A percentile compares a stretch with the other conserved stretches of the same genome.
phyloP scores from a whole-genome alignment of 352 stramenopile genomes.

The Phytopythium kandeliae region DNA sequence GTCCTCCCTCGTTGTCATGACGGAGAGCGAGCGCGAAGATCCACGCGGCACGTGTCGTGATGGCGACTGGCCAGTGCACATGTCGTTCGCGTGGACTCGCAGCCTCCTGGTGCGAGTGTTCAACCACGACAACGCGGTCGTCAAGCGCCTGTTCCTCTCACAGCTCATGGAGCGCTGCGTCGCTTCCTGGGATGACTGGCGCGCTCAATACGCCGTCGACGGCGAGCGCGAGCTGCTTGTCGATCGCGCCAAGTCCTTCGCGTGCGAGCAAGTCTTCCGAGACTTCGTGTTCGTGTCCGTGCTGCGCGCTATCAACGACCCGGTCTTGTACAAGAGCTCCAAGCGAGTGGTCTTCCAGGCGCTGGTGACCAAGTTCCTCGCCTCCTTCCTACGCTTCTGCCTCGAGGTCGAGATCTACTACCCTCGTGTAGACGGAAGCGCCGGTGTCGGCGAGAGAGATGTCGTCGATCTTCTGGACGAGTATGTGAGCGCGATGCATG shows the following conservation, averaged over 20 bases:
- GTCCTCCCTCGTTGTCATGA: conserved; percentile 24
- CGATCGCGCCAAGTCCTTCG: conserved; percentile 27
- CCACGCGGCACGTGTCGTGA: not conserved
- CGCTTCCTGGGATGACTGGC: conserved; percentile 1
- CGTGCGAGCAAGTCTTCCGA: conserved; percentile 33
- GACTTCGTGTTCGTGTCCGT: conserved; percentile 49
- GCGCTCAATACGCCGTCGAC: not conserved
- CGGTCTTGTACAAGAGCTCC: conserved; percentile 70
- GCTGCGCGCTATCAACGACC: conserved; percentile 57
- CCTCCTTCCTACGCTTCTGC: conserved; percentile 29
- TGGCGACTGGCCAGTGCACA: conserved; percentile 35
- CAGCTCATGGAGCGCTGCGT: conserved; percentile 57
- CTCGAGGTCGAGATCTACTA: conserved; percentile 8
- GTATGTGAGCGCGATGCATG: conserved; percentile 27
- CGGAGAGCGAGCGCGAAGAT: not conserved
- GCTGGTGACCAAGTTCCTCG: conserved; percentile 28
- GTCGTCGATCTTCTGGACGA: conserved; percentile 13
- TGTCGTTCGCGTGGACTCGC: conserved; percentile 76
- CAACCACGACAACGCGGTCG: conserved; percentile 67
- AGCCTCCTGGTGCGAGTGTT: conserved; percentile 68
- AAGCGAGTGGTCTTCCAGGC: conserved; percentile 29
- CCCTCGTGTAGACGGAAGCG: not conserved
- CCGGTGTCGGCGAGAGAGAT: too few species aligned
- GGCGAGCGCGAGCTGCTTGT: not conserved
- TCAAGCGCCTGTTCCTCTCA: conserved; percentile 66